Evolutionary conservation across 805 yeast species (phyloP).

Genomic region (Candida nonsorbophila): DNA sequence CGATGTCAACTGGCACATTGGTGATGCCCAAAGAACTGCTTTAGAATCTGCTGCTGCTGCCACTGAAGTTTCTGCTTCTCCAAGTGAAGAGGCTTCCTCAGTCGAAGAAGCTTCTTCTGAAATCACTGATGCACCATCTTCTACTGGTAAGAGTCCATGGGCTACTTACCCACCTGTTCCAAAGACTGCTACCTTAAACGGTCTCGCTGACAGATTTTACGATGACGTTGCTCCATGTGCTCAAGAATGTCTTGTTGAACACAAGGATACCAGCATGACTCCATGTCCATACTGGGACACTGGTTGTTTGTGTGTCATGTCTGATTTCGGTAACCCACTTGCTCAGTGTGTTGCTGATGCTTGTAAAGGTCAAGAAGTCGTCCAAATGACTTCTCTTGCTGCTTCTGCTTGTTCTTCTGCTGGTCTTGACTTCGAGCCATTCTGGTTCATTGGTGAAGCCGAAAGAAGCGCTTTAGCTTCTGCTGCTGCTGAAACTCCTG

Average conservation of each 20-base stretch:
- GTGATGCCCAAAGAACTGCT: conserved; percentile 3
- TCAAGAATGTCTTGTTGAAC: conserved; percentile 29
- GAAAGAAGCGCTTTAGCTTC: conserved; percentile 12
- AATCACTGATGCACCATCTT: conserved; percentile 8
- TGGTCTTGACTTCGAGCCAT: conserved; percentile 13
- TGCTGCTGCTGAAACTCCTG: not conserved
- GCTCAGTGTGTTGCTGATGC: conserved; percentile 33
- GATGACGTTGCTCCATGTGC: conserved; percentile 36
- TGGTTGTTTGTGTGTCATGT: conserved; percentile 44
- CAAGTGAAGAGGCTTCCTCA: not conserved
- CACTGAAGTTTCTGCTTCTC: conserved; percentile 1
- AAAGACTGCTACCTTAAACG: conserved; percentile 39
- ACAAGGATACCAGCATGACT: conserved; percentile 27
- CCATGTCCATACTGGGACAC: conserved; percentile 50
- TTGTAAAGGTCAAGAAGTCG: conserved; percentile 31
- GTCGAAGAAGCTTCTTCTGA: conserved; percentile 1
- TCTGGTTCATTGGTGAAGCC: conserved; percentile 2
- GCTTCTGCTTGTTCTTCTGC: conserved; percentile 24
- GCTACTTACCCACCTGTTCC: conserved; percentile 40
- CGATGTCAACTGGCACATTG: conserved; percentile 9
- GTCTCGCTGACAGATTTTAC: conserved; percentile 41
- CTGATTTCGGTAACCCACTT: conserved; percentile 38
- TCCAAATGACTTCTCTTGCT: conserved; percentile 20
- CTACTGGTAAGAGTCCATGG: conserved; percentile 21
- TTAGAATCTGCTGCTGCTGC: conserved; percentile 2